Base-by-base conservation (phyloP, 179 eudicot species). In the Beta macrorhiza region DNA sequence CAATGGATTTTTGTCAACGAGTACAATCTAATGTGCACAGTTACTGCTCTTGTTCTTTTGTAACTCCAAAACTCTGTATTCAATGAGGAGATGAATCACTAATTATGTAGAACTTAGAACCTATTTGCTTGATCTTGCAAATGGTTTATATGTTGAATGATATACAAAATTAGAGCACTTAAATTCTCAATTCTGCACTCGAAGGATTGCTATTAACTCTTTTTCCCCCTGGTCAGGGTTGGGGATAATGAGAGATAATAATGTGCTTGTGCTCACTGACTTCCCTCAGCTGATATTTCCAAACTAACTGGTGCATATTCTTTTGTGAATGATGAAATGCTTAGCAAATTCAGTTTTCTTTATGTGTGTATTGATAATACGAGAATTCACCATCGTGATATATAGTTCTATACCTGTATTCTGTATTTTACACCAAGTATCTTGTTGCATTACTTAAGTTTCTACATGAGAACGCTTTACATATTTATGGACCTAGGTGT, bases 371-470 rank as follows among this genome's bases (percentile, higher is more conserved):
- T 69, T 51, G 14, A 72, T 52, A 63, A 47, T 59, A 72, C 12
- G 5, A 25, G 32, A 17, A 67, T 17, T 20, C 11, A 25, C 63
- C 3, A 12, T 67, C 57, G 13, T 45, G 29, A 22, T 65, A 7
- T 75, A 57, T 44, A 47, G 4, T 7, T 47, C 7, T 47, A 47
- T 47, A 47, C 51, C 51, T 72, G 55, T 16, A 16, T 42, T 14
- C 61, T 2, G 4, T 25, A 25, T 62, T 12, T 29, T 7, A 2
- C 37, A 52, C 20, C 52, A 42, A 56, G 14, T 56, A 25, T 25
- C 25, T 62, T 62, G 10, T 47, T 83, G 79, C 17, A 58, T 49
- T 57, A 49, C 22, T 32, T 49, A 52, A n/a, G n/a, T 69, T 68
- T 16, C 53, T 49, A 17, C 22, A 56, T 7, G 17, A 13, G 29